These are phyloP conservation scores for Persicaria tinctoria DNA, from an alignment of 148 eudicot genomes.

Conservation along the genomic window DNA sequence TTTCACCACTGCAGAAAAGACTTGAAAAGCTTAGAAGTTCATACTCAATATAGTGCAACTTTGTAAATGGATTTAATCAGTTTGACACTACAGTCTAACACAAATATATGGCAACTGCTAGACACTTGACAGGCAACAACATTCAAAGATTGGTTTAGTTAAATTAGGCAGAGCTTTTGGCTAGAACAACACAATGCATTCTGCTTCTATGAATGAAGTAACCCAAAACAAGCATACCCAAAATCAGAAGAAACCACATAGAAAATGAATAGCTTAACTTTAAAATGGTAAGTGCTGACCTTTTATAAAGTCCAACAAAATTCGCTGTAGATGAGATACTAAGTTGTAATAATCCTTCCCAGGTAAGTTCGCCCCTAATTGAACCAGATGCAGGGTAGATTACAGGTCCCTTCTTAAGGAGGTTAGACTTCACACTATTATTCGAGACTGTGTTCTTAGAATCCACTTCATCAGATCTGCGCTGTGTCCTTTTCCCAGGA, in stretches of 20 bases:
- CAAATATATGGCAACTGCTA: neutral
- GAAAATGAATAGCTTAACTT: neutral
- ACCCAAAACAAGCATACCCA: neutral
- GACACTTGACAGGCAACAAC: neutral
- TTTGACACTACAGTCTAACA: neutral
- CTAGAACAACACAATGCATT: neutral
- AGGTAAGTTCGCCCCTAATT: constrained; percentile 35
- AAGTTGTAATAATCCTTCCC: constrained; percentile 82
- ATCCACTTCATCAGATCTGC: constrained; percentile 21
- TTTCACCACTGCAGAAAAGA: constrained; percentile 75
- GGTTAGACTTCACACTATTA: constrained; percentile 21
- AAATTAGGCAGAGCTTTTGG: neutral
- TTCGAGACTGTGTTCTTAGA: constrained; percentile 23
- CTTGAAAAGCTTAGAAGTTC: neutral
- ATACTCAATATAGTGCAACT: neutral
- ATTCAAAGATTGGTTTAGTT: neutral
- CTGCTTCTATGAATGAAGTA: neutral
- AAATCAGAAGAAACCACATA: neutral
- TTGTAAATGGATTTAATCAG: neutral
- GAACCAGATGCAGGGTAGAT: constrained; percentile 16
- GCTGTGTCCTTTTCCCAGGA: constrained; percentile 17
- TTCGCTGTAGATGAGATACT: constrained; percentile 46
- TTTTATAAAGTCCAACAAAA: constrained; percentile 51
- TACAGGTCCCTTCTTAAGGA: constrained; percentile 22
- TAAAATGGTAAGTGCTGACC: constrained; percentile 32